Evolutionary conservation across 768 basidiomycete genomes (phyloP), one percentile per base, ranked within the genome.

Genomic region (Mycena kentingensis): DNA sequence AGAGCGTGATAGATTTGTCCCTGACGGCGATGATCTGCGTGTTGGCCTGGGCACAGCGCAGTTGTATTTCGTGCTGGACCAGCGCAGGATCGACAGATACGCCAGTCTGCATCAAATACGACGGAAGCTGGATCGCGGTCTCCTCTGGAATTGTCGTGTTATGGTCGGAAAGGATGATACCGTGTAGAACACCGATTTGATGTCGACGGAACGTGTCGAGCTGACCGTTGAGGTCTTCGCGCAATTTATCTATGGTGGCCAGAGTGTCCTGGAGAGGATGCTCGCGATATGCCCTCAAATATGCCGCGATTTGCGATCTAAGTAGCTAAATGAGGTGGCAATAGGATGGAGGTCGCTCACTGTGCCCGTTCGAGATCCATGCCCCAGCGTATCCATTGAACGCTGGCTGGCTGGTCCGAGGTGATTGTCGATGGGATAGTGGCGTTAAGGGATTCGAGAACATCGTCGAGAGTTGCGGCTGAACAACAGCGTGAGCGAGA

Each of bases 251-350:
- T 16, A 55, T 55, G 1, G 41, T 26, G 2, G 27, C 41, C 36
- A 10, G 27, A 0, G 54, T 55, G 2, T 55, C 54, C 28, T 43
- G 32, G 25, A 49, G 25, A 1, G 53, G 53, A 31, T 54, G 53
- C 26, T 27, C 32, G 7, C 28, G 48, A 13, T 55, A 39, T 19
- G 12, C 24, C 12, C 22, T 15, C 35, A 55, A 34, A 11, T 49
- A 22, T 4, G 43, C 54, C 11, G 8, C 13, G 37, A 34, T 22
- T 19, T 1, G 25, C 42, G 42, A 28, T 5, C 13, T 26, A 5
- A 27, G 13, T 6, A 28, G 15, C 15, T 18, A 26, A 18, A n/a
- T 27, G 4, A 29, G 24, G 6, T 13, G 0, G 3, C 21, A 2
- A 3, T 2, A 0, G 4, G 10, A 19, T 18, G 37, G 13, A 2